Evolutionary conservation across 108 stramenopile genomes (phyloP), one percentile per base, ranked within the genome.

Genomic region (Cyclotella atomus): DNA sequence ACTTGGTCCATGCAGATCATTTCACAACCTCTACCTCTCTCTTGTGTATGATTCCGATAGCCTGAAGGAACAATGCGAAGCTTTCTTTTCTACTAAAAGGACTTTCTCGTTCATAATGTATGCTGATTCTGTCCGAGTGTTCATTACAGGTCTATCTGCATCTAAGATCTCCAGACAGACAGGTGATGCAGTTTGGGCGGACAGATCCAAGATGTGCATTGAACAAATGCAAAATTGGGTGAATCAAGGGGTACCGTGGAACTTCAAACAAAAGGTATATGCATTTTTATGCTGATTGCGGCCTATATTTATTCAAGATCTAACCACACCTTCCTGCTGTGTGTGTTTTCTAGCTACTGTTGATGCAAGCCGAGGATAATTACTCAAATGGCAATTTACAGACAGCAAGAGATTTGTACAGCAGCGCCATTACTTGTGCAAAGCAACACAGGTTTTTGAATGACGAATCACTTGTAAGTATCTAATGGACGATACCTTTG

Each of bases 81-180:
- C n/a, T n/a, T n/a, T n/a, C n/a, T n/a, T n/a, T n/a, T n/a, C n/a
- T n/a, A n/a, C n/a, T n/a, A n/a, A n/a, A n/a, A n/a, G n/a, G n/a
- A n/a, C n/a, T n/a, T n/a, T n/a, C n/a, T n/a, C n/a, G n/a, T n/a
- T n/a, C n/a, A n/a, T n/a, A n/a, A n/a, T 41, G 38, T 49, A 19
- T n/a, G n/a, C 47, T n/a, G 47, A 49, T n/a, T 49, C 47, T 4
- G 47, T n/a, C 47, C 47, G n/a, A n/a, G n/a, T n/a, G n/a, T 49
- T 49, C n/a, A n/a, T n/a, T n/a, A 4, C 47, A 17, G 47, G 47
- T 19, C 47, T 49, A n/a, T 9, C 47, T n/a, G 10, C n/a, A 12
- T 49, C n/a, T 19, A 9, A 17, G 4, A n/a, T 49, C 4, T 49
- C 9, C 47, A 9, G 47, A 4, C 4, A n/a, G 47, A 49, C 47